Base-by-base conservation (phyloP, 2,329 filamentous ascomycete species). In the Fusarium sp. region DNA sequence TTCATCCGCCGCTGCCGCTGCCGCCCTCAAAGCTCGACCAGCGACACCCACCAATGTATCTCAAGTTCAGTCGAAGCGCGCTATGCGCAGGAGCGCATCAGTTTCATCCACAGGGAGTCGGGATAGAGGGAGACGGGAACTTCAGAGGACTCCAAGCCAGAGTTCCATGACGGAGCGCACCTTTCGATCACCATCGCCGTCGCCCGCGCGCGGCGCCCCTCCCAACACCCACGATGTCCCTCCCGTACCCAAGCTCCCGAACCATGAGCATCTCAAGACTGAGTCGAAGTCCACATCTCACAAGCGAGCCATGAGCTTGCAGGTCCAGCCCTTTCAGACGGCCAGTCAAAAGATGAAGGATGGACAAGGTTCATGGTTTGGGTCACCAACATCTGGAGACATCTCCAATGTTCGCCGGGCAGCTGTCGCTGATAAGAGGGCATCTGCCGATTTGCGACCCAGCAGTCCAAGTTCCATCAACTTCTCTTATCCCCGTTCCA, bases 151-250 rank as follows among this genome's bases (percentile, higher is more conserved):
- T 40, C 89, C 87, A 65, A 97, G 95, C 83, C 89, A 89, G 32
- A 89, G 91, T 25, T 98, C 95, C 59, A 97, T 98, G 95, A 92
- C 90, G 33, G 94, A 96, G 81, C 90, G 96, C 67, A 95, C 95
- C 1, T 98, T 98, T 82, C 91, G 95, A 75, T 93, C 93, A 17
- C 91, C 92, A 4, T 97, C 92, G 14, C 91, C 92, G 4, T 97
- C 92, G 5, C 94, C 79, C 25, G 82, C 70, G 86, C 81, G 80
- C 86, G 87, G 82, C 66, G 82, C 82, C 52, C 80, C 82, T 68
- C 83, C 81, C 72, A 81, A 80, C 47, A 76, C 80, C 22, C 81
- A 84, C 59, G 85, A 89, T 77, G 87, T 90, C 62, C 94, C 95
- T 33, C 95, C 95, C 1, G 91, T 98, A 3, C 95, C 95, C 38